Evolutionary conservation across 2,329 filamentous ascomycete genomes (phyloP), one percentile per base, ranked within the genome.

Genomic region (Colletotrichum lini): DNA sequence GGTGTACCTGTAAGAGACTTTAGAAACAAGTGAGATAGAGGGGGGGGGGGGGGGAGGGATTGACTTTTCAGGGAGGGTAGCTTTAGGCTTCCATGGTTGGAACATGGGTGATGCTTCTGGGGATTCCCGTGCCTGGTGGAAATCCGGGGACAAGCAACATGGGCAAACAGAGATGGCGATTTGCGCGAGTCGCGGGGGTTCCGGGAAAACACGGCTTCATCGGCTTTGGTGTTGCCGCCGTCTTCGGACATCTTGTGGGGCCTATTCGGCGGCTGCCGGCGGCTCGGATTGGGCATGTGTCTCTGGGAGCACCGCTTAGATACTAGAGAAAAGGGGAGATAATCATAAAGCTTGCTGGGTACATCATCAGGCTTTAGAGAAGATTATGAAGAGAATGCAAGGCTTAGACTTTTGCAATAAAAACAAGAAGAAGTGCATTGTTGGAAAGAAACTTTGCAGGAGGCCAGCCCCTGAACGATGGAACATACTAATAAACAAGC

Each of bases 51-150:
- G n/a, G 15, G 12, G 53, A 50, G 42, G 40, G 45, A 54, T 47
- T 59, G 53, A 58, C 52, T 35, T 65, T 54, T 12, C 44, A 26
- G 10, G 26, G 30, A 4, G 15, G 49, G 21, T 26, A 44, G 26
- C 52, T 65, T 52, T 58, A 8, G 3, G 26, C 40, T 42, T 54
- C 53, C 61, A 68, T 64, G 21, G 26, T 58, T 35, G 15, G 42
- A 16, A 26, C 42, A 68, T 57, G 57, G 57, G 26, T 50, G 57
- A 52, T 35, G 38, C 30, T 35, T 35, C 30, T 9, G 30, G 30
- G 30, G 30, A 12, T 44, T n/a, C 40, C 38, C n/a, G 21, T 18
- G 52, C 23, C 52, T n/a, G 65, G 44, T 56, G 59, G 44, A 57
- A n/a, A 44, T 45, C 59, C 30, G 44, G 65, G 30, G 23, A n/a